phyloP scores from a whole-genome alignment of 1,139 yeast genomes.

The Saccharomyces hybrid region DNA sequence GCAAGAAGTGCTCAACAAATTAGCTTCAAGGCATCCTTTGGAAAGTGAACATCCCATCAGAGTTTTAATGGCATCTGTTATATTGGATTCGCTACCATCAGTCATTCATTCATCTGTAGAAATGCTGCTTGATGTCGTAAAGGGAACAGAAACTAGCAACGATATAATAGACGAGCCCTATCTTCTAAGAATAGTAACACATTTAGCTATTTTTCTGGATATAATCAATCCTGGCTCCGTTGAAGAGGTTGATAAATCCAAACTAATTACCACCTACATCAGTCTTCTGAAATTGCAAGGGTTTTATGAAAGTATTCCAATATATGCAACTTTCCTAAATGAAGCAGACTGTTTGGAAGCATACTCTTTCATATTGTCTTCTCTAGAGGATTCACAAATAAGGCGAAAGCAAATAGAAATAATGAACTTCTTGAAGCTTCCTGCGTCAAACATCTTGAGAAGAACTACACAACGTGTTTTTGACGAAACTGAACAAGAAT shows the following conservation, averaged over 20 bases:
- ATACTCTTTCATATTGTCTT: constrained; percentile 60
- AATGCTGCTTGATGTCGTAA: constrained; percentile 28
- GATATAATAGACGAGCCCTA: constrained; percentile 43
- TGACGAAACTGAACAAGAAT: constrained; percentile 46
- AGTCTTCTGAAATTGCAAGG: constrained; percentile 33
- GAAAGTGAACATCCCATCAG: constrained; percentile 68
- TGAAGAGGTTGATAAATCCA: constrained; percentile 42
- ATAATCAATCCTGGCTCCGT: constrained; percentile 40
- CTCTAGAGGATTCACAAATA: constrained; percentile 44
- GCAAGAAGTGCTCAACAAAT: constrained; percentile 48
- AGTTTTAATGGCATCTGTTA: constrained; percentile 67
- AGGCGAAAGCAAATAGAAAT: constrained; percentile 56
- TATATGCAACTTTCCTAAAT: constrained; percentile 37
- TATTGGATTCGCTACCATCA: constrained; percentile 49
- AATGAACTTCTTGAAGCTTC: constrained; percentile 47
- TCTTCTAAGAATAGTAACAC: constrained; percentile 64
- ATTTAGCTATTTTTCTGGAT: constrained; percentile 58
- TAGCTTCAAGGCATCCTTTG: constrained; percentile 41
- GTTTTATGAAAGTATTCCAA: constrained; percentile 40
- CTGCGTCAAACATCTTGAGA: constrained; percentile 54
- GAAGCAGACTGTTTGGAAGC: constrained; percentile 53
- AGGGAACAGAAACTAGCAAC: constrained; percentile 32
- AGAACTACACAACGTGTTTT: constrained; percentile 64
- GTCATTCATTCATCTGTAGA: constrained; percentile 36
- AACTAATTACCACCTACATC: constrained; percentile 37